phyloP scores from a whole-genome alignment of 2,329 filamentous ascomycete genomes.

The Chaetothyriales sp. region DNA sequence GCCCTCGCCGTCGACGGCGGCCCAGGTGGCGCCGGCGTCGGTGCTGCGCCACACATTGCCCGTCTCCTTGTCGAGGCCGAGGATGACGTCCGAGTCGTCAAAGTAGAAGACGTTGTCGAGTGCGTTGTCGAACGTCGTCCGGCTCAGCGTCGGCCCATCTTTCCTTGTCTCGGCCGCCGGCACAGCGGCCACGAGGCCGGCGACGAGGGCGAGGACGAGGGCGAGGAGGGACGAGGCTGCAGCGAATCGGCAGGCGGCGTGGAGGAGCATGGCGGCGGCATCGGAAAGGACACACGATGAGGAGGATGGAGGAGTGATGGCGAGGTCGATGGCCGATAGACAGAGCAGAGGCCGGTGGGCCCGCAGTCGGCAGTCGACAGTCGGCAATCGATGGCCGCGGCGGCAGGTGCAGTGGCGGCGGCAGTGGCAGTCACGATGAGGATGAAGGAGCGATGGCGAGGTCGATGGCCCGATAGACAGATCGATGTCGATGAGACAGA shows the following conservation, averaged over 20 bases:
- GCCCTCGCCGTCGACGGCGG: constrained; percentile 46
- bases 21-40: constrained; percentile 71
- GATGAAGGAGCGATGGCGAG: background rate
- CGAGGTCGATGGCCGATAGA: background rate
- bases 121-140: constrained; percentile 51
- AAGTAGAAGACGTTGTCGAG: constrained; percentile 74
- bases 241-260: constrained; percentile 9
- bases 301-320: background rate
- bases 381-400: no score
- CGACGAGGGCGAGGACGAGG: constrained; percentile 8
- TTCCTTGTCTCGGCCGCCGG: constrained; percentile 35
- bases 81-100: constrained; percentile 67
- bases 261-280: constrained; percentile 12
- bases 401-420: no score
- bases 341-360: no score
- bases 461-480: background rate
- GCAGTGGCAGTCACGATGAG: no score
- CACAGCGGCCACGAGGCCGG: constrained; percentile 9
- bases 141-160: constrained; percentile 52
- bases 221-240: constrained; percentile 8
- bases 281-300: background rate
- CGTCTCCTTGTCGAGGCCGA: constrained; percentile 55
- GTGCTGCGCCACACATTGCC: constrained; percentile 61
- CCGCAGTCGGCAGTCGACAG: no score
- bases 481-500: no score